Evolutionary conservation across 805 yeast species (phyloP), one percentile per base, ranked within the genome.

Genomic region (Cyberlindnera lachancei): DNA sequence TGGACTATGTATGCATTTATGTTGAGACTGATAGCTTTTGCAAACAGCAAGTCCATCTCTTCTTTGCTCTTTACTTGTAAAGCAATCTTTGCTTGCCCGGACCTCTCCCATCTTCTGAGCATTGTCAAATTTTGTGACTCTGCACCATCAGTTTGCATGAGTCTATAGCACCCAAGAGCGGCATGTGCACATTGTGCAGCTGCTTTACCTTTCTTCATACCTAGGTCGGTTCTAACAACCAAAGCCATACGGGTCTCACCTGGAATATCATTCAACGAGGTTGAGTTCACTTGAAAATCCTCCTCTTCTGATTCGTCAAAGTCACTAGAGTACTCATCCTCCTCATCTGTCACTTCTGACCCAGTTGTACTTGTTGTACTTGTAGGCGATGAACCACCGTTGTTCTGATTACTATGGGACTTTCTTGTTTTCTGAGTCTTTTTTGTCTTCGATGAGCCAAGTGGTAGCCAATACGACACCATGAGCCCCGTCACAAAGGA

Each of bases 131-230:
- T 78, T 40, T 73, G 70, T 4, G 68, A 63, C 6, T 66, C 68
- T 2, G 73, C 63, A 4, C 62, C 52, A 5, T 73, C 68, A 23
- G 66, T 60, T 23, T 72, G 63, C 61, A 81, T 79, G 40, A 75
- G 59, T 48, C 82, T 78, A 58, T 83, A 92, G 45, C 92, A 75
- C 0, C 92, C 88, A 21, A 92, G 67, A 1, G 97, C 94, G n/a
- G 98, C 98, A 61, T 92, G 99, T 23, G 87, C 79, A 57, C 97
- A 90, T 53, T 92, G 99, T 6, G 98, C 98, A 5, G 97, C 96
- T 3, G 84, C 79, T 53, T 92, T 92, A 15, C 99, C 99, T 58
- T 85, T 86, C 20, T 81, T 76, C 97, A 92, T 92, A 26, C 75
- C 79, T 39, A 92, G 62, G 54, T 92, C 98, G 18, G 79, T 82